These are phyloP conservation scores for Gilbertella persicaria DNA, from an alignment of 371 early-diverging fungal genomes.

Conservation along the genomic window DNA sequence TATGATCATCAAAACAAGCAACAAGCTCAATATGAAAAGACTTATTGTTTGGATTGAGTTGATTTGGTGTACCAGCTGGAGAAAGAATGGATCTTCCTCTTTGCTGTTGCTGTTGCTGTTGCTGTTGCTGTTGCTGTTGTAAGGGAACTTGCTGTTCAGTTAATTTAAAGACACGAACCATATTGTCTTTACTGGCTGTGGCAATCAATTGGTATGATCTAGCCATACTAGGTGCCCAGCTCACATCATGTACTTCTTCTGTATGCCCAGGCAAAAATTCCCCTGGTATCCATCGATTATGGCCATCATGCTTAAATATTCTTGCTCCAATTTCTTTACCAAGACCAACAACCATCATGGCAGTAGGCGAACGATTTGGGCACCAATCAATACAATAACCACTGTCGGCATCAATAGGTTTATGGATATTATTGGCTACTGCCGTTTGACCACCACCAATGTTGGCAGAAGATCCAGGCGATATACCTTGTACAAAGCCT, in stretches of 20 bases:
- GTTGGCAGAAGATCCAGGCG: slow-evolving; percentile 25
- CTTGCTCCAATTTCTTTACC: slow-evolving; percentile 81
- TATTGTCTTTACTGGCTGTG: slow-evolving; percentile 85
- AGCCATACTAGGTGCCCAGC: slow-evolving; percentile 90
- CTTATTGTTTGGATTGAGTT: slow-evolving; percentile 8
- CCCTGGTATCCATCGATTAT: slow-evolving; percentile 67
- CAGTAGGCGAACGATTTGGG: slow-evolving; percentile 73
- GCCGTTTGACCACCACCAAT: slow-evolving; percentile 18
- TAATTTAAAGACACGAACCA: slow-evolving; percentile 85
- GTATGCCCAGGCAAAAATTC: slow-evolving; percentile 70
- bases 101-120: not conserved
- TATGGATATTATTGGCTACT: slow-evolving; percentile 15
- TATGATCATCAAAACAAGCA: slow-evolving; percentile 70
- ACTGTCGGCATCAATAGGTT: slow-evolving; percentile 57
- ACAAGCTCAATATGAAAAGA: slow-evolving; percentile 58
- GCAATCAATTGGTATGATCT: slow-evolving; percentile 90
- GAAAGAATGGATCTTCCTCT: not conserved
- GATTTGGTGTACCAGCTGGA: slow-evolving; percentile 20
- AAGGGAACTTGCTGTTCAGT: slow-evolving; percentile 42
- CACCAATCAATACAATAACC: slow-evolving; percentile 89
- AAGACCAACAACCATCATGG: slow-evolving; percentile 88
- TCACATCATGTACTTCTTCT: slow-evolving; percentile 77
- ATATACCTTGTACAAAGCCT: slow-evolving; percentile 23
- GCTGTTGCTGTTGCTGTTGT: slow-evolving; percentile 19
- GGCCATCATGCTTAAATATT: slow-evolving; percentile 64